Conservation (phyloP, 2,329 filamentous ascomycete genomes). For the Cladobotryum protrusum region DNA sequence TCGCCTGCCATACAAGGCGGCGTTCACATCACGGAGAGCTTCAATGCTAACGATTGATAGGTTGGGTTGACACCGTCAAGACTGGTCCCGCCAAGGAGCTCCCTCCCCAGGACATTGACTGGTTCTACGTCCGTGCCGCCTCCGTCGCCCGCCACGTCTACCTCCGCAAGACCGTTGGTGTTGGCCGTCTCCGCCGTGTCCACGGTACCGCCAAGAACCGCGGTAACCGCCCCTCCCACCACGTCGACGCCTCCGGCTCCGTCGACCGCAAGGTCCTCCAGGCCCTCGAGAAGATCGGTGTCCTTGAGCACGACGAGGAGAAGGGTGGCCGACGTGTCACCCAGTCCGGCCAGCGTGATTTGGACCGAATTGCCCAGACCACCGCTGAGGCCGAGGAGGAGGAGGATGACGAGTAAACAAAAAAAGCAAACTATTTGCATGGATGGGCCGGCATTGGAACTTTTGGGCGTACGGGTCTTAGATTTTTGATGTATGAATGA, state of each 20-base stretch:
- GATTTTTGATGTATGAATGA: slow-evolving; percentile 37
- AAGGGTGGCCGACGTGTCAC: slow-evolving; percentile 98
- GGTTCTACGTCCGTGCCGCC: slow-evolving; percentile 88
- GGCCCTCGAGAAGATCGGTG: slow-evolving; percentile 98
- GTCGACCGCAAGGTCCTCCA: slow-evolving; percentile 98
- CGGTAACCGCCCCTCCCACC: slow-evolving; percentile 81
- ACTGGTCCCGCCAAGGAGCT: slow-evolving; percentile 95
- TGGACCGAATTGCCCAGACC: slow-evolving; percentile 90
- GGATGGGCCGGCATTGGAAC: slow-evolving; percentile 12
- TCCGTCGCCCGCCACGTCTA: slow-evolving; percentile 97
- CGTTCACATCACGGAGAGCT: not conserved
- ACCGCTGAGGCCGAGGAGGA: slow-evolving; percentile 67
- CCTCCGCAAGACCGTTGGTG: slow-evolving; percentile 98
- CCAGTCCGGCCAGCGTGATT: slow-evolving; percentile 95
- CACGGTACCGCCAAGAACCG: slow-evolving; percentile 98
- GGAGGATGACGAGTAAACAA: slow-evolving; percentile 56
- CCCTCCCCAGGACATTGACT: slow-evolving; percentile 96
- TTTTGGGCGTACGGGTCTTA: slow-evolving; percentile 35
- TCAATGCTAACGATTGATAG: slow-evolving; percentile 36
- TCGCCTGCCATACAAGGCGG: not conserved
- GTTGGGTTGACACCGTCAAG: slow-evolving; percentile 99
- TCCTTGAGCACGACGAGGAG: slow-evolving; percentile 95
- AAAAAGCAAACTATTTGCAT: slow-evolving; percentile 12
- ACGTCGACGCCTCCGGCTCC: slow-evolving; percentile 90
- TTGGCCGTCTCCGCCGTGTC: slow-evolving; percentile 92